Conservation (phyloP, 352 stramenopile species). For the Globisporangium barbulae region DNA sequence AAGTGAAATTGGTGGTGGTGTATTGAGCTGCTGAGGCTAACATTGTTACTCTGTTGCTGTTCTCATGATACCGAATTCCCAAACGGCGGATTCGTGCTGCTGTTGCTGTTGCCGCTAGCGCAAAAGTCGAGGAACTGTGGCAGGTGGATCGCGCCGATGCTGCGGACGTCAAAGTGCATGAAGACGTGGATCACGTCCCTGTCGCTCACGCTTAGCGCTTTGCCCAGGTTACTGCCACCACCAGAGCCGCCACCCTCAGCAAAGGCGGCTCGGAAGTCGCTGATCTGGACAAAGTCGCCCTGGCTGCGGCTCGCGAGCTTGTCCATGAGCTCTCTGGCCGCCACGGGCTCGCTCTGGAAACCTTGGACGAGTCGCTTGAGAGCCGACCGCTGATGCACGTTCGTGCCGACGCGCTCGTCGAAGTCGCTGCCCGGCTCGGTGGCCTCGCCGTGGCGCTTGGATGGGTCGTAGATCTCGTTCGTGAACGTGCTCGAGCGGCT, state of each 20-base stretch:
- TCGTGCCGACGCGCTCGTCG: conserved; percentile 54
- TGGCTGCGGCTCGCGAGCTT: conserved; percentile 11
- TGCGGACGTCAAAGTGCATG: conserved; percentile 73
- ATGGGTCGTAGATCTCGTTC: conserved; percentile 61
- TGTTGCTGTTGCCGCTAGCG: conserved; percentile 3
- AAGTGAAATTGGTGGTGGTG: background rate
- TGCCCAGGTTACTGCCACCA: background rate
- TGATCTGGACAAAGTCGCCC: conserved; percentile 39
- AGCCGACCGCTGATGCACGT: conserved; percentile 56
- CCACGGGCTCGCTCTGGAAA: conserved; percentile 18
- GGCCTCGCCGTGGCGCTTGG: conserved; percentile 65
- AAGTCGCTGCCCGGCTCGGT: conserved; percentile 49
- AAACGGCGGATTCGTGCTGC: background rate
- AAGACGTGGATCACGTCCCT: conserved; percentile 71
- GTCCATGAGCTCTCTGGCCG: conserved; percentile 7
- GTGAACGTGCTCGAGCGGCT: conserved; percentile 66
- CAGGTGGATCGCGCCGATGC: conserved; percentile 57
- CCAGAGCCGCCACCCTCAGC: background rate
- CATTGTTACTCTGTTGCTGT: background rate
- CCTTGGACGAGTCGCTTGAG: conserved; percentile 38
- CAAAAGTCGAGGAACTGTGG: conserved; percentile 39
- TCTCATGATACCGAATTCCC: background rate
- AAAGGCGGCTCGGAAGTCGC: conserved; percentile 38
- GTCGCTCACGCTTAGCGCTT: conserved; percentile 24
- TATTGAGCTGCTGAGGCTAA: background rate